These are phyloP conservation scores for Calamus simplicifolius DNA, from an alignment of 176 grass and related monocot genomes.

Conservation along the genomic window DNA sequence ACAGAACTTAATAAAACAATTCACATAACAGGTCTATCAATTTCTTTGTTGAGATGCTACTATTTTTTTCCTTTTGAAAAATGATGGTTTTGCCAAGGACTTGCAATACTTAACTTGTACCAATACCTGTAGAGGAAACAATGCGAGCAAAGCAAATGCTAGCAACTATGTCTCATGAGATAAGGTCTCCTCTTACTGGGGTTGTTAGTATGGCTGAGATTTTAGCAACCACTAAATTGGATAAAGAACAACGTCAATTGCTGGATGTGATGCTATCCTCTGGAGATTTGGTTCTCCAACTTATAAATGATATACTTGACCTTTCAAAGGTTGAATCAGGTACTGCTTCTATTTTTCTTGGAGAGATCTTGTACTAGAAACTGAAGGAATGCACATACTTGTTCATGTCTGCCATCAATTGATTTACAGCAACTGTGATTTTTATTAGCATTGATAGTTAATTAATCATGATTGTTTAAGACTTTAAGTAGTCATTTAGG, in stretches of 20 bases:
- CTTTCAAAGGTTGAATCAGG: conserved; percentile 98
- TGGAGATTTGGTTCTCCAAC: conserved; percentile 87
- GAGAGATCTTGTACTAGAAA: neutral
- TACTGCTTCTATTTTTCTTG: conserved; percentile 16
- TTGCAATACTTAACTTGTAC: neutral
- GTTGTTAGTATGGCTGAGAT: conserved; percentile 94
- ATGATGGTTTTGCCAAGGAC: too few relatives aligned
- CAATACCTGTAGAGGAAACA: conserved; percentile 62
- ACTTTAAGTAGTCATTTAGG: too few relatives aligned
- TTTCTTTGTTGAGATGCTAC: neutral
- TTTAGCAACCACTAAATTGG: conserved; percentile 58
- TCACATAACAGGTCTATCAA: conserved; percentile 60
- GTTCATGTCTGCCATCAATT: conserved; percentile 11
- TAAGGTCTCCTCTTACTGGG: conserved; percentile 89
- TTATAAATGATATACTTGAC: conserved; percentile 98
- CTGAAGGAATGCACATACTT: neutral
- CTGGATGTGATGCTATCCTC: conserved; percentile 94
- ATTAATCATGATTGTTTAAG: too few relatives aligned
- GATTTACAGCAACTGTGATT: neutral
- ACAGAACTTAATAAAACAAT: conserved; percentile 82
- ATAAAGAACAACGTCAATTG: conserved; percentile 76
- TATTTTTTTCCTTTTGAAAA: too few relatives aligned
- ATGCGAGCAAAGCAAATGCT: conserved; percentile 98
- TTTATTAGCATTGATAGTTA: too few relatives aligned
- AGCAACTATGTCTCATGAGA: conserved; percentile 96